Base-by-base conservation (phyloP, 2,329 filamentous ascomycete genomes). In the Talaromyces pinophilus region DNA sequence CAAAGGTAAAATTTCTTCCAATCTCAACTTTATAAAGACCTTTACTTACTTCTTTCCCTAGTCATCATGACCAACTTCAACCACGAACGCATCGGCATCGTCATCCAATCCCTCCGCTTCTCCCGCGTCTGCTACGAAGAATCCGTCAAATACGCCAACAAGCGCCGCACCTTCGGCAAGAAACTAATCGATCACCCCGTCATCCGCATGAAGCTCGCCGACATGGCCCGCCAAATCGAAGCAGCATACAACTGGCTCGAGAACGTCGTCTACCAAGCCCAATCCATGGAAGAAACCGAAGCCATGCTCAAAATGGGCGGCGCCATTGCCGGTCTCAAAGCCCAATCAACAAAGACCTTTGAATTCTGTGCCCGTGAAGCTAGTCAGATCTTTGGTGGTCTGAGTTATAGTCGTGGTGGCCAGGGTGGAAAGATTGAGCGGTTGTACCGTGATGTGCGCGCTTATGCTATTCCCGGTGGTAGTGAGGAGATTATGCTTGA, bases 21-120 rank as follows among this genome's bases (percentile, higher is more conserved):
- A 33, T 5, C 11, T 8, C 17, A 25, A 7, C 4, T 25, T 17
- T 6, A 57, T 42, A 13, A 19, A 40, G 33, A 64, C 55, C 30
- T 50, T 54, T 22, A 40, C 30, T 33, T 19, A 44, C 22, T 17
- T 28, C 2, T 6, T n/a, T 35, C 10, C 33, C 63, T 67, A 87
- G 93, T 96, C 77, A 94, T 99, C 85, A 98, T 98, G 94, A 97
- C 92, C 78, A 97, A 97, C 86, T 97, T 97, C 85, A 98, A 98
- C 87, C 95, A 98, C 85, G 95, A 99, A 83, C 92, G 95, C 69
- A 93, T 99, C 73, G 95, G 95, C 69, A 98, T 99, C 81, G 93
- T 98, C 82, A 98, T 98, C 83, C 95, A 99, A 82, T 96, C 90
- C 75, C 80, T 97, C 70, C 93, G 95, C 75, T 98, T 99, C 87